Evolutionary conservation across 106 monocot species (phyloP), one percentile per base, ranked within the genome.

Genomic region (Allium sativum): DNA sequence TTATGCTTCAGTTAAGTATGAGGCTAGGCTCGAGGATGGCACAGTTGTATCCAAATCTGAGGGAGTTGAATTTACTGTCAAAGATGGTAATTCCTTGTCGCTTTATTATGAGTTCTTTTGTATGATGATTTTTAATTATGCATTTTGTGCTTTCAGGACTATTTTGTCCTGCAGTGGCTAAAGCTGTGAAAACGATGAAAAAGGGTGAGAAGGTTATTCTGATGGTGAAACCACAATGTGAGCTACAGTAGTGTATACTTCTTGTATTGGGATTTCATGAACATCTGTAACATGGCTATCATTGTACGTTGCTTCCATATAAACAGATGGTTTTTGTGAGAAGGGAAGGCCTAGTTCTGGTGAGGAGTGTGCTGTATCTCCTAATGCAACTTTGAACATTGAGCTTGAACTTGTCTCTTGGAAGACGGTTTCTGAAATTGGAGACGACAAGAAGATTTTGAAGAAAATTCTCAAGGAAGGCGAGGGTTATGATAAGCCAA

Each of bases 51-150:
- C 87, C 12, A 84, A 84, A 42, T 84, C 77, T 14, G 82, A 88
- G 7, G 92, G 76, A 57, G 78, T 73, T n/a, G 87, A 93, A 63
- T 93, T 93, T 68, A 82, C 87, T 22, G 87, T 93, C n/a, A 82
- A 80, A 81, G 84, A 93, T 73, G 93, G 93, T 93, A 15, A 20
- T 21, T 16, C 31, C 8, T 18, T 47, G 1, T 15, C 0, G 40
- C 15, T 46, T 19, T 45, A 6, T 42, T n/a, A 1, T 72, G 40
- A 10, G 42, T 31, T 31, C 31, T 31, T 31, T 31, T 31, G 31
- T 31, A 31, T 31, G 31, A 31, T 31, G 5, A 3, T 31, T 31
- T 31, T 31, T 31, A 31, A 2, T 31, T 3, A 31, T 31, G 5
- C 2, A 31, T 31, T 31, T 3, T 31, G 31, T 31, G 9, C 55